phyloP scores from a whole-genome alignment of 1,284 basidiomycete genomes.

The Moniliophthora roreri region DNA sequence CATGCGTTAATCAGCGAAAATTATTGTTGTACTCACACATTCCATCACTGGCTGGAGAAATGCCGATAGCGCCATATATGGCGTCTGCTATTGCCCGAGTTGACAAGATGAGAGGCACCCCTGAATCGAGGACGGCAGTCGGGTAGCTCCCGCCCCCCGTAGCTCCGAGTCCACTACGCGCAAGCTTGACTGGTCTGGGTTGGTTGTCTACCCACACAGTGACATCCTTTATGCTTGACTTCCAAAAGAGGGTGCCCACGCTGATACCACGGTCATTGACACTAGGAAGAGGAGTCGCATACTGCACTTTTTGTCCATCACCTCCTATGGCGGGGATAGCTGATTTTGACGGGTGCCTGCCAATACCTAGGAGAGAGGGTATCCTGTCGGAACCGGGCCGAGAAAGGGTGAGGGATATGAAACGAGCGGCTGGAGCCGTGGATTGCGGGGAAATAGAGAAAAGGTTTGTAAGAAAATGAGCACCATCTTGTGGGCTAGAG shows the following conservation, averaged over 20 bases:
- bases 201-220: slow-evolving; percentile 58
- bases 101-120: slow-evolving; percentile 63
- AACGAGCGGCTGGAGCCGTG: slow-evolving; percentile 54
- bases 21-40: slow-evolving; percentile 51
- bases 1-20: neutral
- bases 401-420: slow-evolving; percentile 64
- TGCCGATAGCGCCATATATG: slow-evolving; percentile 74
- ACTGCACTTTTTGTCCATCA: slow-evolving; percentile 3
- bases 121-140: slow-evolving; percentile 68
- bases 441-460: slow-evolving; percentile 57
- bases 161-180: slow-evolving; percentile 21
- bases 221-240: slow-evolving; percentile 51
- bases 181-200: slow-evolving; percentile 31
- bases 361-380: slow-evolving; percentile 64
- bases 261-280: slow-evolving; percentile 36
- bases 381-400: slow-evolving; percentile 59
- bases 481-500: slow-evolving; percentile 56
- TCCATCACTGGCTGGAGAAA: slow-evolving; percentile 58
- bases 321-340: slow-evolving; percentile 10
- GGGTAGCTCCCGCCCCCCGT: slow-evolving; percentile 38
- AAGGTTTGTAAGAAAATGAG: slow-evolving; percentile 61
- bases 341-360: slow-evolving; percentile 51
- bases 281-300: slow-evolving; percentile 26
- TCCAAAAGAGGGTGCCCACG: slow-evolving; percentile 56
- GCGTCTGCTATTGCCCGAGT: slow-evolving; percentile 62